Evolutionary conservation across 768 basidiomycete genomes (phyloP).

Genomic region (Mycena rosella): DNA sequence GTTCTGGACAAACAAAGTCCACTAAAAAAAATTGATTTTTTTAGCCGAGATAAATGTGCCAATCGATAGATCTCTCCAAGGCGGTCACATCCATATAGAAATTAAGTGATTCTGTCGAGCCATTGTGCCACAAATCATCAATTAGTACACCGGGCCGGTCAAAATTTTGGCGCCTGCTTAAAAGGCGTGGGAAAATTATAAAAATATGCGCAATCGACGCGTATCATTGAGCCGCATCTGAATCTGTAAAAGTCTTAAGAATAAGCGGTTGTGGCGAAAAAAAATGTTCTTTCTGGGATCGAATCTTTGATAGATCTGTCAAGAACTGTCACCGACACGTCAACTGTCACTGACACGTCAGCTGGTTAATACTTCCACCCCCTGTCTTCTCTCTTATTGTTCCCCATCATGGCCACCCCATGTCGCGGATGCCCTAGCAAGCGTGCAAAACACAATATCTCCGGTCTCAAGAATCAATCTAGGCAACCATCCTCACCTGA

Average conservation of each 20-base stretch:
- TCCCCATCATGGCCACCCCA: conserved; percentile 5
- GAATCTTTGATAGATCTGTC: background rate
- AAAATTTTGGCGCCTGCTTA: conserved; percentile 34
- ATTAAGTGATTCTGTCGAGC: conserved; percentile 8
- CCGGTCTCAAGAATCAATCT: conserved; percentile 12
- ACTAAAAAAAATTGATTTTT: conserved; percentile 10
- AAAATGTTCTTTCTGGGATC: background rate
- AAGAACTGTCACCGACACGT: background rate
- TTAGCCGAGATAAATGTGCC: background rate
- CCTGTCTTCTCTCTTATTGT: background rate
- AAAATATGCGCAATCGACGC: conserved; percentile 26
- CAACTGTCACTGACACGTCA: background rate
- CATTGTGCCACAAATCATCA: background rate
- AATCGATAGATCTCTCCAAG: conserved; percentile 15
- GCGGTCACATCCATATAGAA: conserved; percentile 5
- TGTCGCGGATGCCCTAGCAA: background rate
- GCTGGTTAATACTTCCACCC: background rate
- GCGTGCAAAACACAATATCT: background rate
- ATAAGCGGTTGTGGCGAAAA: conserved; percentile 6
- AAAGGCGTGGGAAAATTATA: conserved; percentile 26
- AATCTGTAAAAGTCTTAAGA: background rate
- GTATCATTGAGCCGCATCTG: conserved; percentile 6
- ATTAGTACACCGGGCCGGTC: background rate
- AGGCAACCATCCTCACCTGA: conserved; percentile 2
- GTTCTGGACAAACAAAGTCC: conserved; percentile 12